Evolutionary conservation across 768 basidiomycete species (phyloP).

Genomic region (Hypsizygus marmoreus): DNA sequence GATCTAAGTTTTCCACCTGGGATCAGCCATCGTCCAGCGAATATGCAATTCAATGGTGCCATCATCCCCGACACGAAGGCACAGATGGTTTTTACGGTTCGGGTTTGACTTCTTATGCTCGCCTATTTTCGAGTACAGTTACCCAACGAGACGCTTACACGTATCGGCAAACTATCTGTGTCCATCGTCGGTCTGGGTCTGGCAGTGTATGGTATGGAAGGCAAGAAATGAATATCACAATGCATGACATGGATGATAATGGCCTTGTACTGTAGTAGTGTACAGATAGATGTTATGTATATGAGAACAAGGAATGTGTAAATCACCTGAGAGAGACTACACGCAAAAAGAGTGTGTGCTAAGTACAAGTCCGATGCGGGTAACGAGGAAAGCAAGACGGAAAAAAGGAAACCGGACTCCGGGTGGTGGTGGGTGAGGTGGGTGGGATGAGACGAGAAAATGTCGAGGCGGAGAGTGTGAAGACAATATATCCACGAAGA

Average conservation of each 20-base stretch:
- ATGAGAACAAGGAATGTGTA: constrained; percentile 13
- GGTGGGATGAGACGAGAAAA: too few species aligned
- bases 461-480: too few species aligned
- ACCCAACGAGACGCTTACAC: neutral
- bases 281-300: constrained; percentile 17
- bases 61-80: constrained; percentile 36
- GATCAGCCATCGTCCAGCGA: constrained; percentile 27
- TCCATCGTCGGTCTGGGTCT: too few species aligned
- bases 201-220: too few species aligned
- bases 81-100: constrained; percentile 29
- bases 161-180: too few species aligned
- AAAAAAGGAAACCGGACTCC: constrained; percentile 4
- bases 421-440: neutral
- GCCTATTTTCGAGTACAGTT: too few species aligned
- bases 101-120: constrained; percentile 2
- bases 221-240: too few species aligned
- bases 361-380: constrained; percentile 25
- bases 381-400: constrained; percentile 14
- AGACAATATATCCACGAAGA: constrained; percentile 3
- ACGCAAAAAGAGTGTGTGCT: constrained; percentile 14
- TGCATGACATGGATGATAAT: too few species aligned
- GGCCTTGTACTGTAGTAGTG: constrained; percentile 10
- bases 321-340: constrained; percentile 2
- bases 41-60: constrained; percentile 33
- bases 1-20: constrained; percentile 29